phyloP scores from a whole-genome alignment of 306 rosid species.

The Macrotyloma uniflorum region DNA sequence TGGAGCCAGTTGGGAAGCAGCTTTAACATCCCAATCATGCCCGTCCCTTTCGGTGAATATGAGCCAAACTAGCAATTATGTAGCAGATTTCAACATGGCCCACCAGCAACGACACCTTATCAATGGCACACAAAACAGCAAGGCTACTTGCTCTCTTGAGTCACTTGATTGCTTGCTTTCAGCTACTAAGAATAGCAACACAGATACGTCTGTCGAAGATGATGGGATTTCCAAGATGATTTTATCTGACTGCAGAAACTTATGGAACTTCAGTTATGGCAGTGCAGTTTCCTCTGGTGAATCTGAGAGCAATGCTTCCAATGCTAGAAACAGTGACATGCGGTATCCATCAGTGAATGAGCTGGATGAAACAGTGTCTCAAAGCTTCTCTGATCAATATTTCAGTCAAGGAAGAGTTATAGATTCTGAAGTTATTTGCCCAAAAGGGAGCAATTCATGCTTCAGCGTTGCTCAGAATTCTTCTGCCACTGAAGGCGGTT shows the following conservation, averaged over 20 bases:
- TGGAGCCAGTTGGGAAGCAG: constrained; percentile 44
- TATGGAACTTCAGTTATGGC: constrained; percentile 59
- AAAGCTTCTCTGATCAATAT: constrained; percentile 48
- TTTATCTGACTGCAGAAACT: constrained; percentile 64
- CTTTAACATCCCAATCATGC: constrained; percentile 39
- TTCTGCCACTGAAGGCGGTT: constrained; percentile 55
- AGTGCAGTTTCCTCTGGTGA: constrained; percentile 62
- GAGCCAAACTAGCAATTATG: constrained; percentile 36
- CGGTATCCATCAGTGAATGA: constrained; percentile 32
- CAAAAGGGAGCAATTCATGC: constrained; percentile 53
- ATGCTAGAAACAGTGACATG: constrained; percentile 42
- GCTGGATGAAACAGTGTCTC: constrained; percentile 53
- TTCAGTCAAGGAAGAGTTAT: constrained; percentile 11
- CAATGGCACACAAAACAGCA: constrained; percentile 36
- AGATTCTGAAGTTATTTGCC: constrained; percentile 41
- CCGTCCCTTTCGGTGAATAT: constrained; percentile 34
- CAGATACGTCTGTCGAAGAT: constrained; percentile 47
- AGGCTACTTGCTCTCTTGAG: constrained; percentile 41
- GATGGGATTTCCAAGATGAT: constrained; percentile 69
- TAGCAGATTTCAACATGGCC: constrained; percentile 48
- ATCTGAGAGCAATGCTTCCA: constrained; percentile 56
- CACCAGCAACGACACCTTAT: constrained; percentile 41
- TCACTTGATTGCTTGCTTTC: constrained; percentile 55
- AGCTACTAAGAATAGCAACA: constrained; percentile 43
- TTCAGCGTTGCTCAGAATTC: constrained; percentile 52